A percentile compares a stretch with the other conserved stretches of the same genome.
Conservation (phyloP, 2,329 filamentous ascomycete genomes). For the Fusarium sp. region DNA sequence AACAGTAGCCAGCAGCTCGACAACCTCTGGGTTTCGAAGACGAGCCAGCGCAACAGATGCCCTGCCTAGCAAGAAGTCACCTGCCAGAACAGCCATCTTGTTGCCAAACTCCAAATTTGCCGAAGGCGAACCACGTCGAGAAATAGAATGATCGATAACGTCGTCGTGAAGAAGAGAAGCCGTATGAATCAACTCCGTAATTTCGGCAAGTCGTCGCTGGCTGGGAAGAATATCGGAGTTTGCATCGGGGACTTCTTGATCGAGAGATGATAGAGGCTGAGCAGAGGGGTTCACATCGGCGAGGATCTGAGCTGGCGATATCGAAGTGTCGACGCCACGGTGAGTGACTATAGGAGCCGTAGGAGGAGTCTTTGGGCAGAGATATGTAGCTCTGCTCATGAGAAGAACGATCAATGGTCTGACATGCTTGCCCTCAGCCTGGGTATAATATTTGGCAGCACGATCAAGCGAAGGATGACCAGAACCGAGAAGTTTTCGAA, state of each 20-base stretch:
- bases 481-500: slow-evolving; percentile 90
- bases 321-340: slow-evolving; percentile 63
- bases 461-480: slow-evolving; percentile 95
- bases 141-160: slow-evolving; percentile 92
- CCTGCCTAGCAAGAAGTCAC: slow-evolving; percentile 93
- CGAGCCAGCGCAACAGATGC: slow-evolving; percentile 94
- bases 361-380: slow-evolving; percentile 70
- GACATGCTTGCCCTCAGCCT: slow-evolving; percentile 96
- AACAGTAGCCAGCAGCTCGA: slow-evolving; percentile 92
- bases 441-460: slow-evolving; percentile 97
- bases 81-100: slow-evolving; percentile 98
- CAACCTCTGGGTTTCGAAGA: slow-evolving; percentile 91
- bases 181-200: slow-evolving; percentile 97
- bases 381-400: slow-evolving; percentile 93
- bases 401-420: slow-evolving; percentile 93
- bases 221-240: slow-evolving; percentile 85
- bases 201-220: slow-evolving; percentile 92
- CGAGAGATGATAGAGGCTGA: slow-evolving; percentile 54
- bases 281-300: slow-evolving; percentile 83
- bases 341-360: slow-evolving; percentile 55
- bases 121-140: slow-evolving; percentile 84
- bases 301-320: slow-evolving; percentile 70
- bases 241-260: slow-evolving; percentile 52
- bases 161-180: slow-evolving; percentile 97
- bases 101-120: slow-evolving; percentile 97